Percentiles rank a stretch among this genome's conserved stretches.
Conservation (phyloP, 306 rosid genomes). For the Acacia acuminata region DNA sequence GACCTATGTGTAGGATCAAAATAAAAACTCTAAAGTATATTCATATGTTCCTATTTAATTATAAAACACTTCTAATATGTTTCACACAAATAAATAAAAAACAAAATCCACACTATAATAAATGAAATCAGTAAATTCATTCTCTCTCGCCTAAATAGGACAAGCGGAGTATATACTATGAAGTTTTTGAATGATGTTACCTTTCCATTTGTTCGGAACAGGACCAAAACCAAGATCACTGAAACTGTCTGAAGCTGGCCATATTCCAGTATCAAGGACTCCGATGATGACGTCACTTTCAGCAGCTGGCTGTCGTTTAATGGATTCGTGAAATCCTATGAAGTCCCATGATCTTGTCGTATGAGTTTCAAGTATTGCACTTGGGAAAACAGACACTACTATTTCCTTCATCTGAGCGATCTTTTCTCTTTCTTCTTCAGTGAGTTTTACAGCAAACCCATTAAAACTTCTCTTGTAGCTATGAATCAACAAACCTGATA, state of each 20-base stretch:
- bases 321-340: conserved; percentile 25
- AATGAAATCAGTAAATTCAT: too few relatives aligned
- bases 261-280: conserved; percentile 45
- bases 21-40: too few relatives aligned
- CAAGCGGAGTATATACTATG: too few relatives aligned
- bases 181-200: background rate
- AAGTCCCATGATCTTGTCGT: conserved; percentile 62
- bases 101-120: too few relatives aligned
- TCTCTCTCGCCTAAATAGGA: too few relatives aligned
- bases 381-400: conserved; percentile 42
- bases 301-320: background rate
- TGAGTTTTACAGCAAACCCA: conserved; percentile 31
- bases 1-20: too few relatives aligned
- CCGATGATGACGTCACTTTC: conserved; percentile 47
- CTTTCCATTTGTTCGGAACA: conserved; percentile 45
- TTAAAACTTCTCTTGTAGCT: conserved; percentile 28
- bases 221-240: conserved; percentile 40
- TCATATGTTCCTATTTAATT: too few relatives aligned
- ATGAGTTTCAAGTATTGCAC: conserved; percentile 28
- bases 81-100: too few relatives aligned
- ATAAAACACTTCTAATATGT: too few relatives aligned
- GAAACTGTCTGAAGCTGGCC: conserved; percentile 49
- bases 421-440: background rate
- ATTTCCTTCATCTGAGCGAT: conserved; percentile 30
- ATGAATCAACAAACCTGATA: background rate